A percentile compares a stretch with the other conserved stretches of the same genome.
Evolutionary conservation across 1,139 yeast species (phyloP).

Genomic region (Torulaspora pretoriensis): DNA sequence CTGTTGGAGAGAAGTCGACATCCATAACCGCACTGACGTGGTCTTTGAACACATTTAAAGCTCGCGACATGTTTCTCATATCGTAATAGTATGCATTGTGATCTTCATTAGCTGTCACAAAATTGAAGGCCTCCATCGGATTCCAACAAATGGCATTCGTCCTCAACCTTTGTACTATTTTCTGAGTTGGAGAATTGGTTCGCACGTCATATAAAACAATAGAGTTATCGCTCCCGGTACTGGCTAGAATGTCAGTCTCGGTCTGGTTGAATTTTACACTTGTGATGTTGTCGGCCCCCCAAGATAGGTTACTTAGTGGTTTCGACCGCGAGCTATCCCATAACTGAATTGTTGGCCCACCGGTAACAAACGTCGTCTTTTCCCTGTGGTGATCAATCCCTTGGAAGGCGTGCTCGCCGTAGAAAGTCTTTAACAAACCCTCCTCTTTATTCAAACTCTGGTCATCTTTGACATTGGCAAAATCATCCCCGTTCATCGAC

Average conservation of each 20-base stretch:
- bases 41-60: slow-evolving; percentile 83
- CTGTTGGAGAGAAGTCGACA: slow-evolving; percentile 93
- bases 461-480: slow-evolving; percentile 37
- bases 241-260: slow-evolving; percentile 83
- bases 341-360: slow-evolving; percentile 80
- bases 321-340: slow-evolving; percentile 86
- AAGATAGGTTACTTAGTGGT: slow-evolving; percentile 71
- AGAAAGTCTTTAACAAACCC: slow-evolving; percentile 68
- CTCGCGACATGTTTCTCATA: slow-evolving; percentile 81
- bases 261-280: slow-evolving; percentile 84
- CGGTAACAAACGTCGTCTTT: slow-evolving; percentile 78
- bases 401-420: slow-evolving; percentile 81
- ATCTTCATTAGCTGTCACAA: slow-evolving; percentile 91
- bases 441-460: slow-evolving; percentile 24
- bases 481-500: slow-evolving; percentile 47
- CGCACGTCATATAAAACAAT: slow-evolving; percentile 86
- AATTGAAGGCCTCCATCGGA: slow-evolving; percentile 95
- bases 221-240: slow-evolving; percentile 90
- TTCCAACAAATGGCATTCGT: slow-evolving; percentile 92
- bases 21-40: slow-evolving; percentile 96
- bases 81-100: slow-evolving; percentile 94
- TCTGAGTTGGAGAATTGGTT: slow-evolving; percentile 90
- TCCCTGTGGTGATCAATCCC: slow-evolving; percentile 82
- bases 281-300: slow-evolving; percentile 94
- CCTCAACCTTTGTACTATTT: slow-evolving; percentile 75